Percentiles rank a stretch among this genome's conserved stretches.
Conservation (phyloP, 768 basidiomycete species). For the Aureoboletus auriporus region DNA sequence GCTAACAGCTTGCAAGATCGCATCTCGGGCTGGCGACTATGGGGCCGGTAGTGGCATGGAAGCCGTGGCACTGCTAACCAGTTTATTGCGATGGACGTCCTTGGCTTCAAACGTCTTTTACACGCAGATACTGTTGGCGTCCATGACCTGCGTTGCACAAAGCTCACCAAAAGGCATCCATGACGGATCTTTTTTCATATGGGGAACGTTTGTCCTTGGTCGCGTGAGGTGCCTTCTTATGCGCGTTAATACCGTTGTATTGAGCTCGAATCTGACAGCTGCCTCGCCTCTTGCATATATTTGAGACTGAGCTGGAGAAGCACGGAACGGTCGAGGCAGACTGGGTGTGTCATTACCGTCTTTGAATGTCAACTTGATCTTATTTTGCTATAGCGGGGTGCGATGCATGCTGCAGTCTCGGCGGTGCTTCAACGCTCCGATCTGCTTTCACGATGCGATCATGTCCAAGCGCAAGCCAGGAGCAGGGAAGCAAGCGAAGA, state of each 20-base stretch:
- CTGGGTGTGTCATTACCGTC: slow-evolving; percentile 42
- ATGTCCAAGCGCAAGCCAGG: slow-evolving; percentile 34
- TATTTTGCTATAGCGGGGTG: slow-evolving; percentile 30
- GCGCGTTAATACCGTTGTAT: neutral
- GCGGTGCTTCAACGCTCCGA: slow-evolving; percentile 49
- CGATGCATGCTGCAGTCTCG: slow-evolving; percentile 49
- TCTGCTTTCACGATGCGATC: slow-evolving; percentile 53
- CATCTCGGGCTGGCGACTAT: slow-evolving; percentile 53
- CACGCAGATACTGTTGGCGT: slow-evolving; percentile 61
- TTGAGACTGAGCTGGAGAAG: slow-evolving; percentile 51
- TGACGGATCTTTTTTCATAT: slow-evolving; percentile 40
- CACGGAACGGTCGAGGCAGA: slow-evolving; percentile 48
- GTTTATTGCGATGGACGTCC: slow-evolving; percentile 56
- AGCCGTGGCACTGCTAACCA: slow-evolving; percentile 51
- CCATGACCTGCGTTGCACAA: slow-evolving; percentile 60
- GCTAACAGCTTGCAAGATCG: slow-evolving; percentile 40
- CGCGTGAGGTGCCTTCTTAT: slow-evolving; percentile 45
- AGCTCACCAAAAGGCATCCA: slow-evolving; percentile 31
- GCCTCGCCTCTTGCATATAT: slow-evolving; percentile 52
- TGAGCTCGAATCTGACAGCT: slow-evolving; percentile 39
- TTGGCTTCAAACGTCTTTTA: slow-evolving; percentile 64
- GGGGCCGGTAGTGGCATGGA: slow-evolving; percentile 57
- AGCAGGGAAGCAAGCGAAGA: slow-evolving; percentile 17
- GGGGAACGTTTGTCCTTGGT: slow-evolving; percentile 70
- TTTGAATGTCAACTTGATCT: neutral